Base-by-base conservation (phyloP, 2,329 filamentous ascomycete genomes). In the Phyllosticta citribraziliensis region DNA sequence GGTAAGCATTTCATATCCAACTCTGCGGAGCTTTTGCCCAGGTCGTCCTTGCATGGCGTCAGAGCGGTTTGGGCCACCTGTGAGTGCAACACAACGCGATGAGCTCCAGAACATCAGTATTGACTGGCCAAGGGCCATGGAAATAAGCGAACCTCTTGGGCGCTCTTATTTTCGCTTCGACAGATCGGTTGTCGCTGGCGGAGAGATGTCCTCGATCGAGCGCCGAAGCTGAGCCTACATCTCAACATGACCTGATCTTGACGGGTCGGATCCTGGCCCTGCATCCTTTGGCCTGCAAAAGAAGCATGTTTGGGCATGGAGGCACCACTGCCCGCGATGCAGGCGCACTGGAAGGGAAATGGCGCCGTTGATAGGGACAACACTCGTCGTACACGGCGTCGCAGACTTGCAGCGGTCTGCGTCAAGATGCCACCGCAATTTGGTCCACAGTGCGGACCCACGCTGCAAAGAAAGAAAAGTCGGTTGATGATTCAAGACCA, bases 21-120 rank as follows among this genome's bases (percentile, higher is more conserved):
- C 24, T 19, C 12, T 40, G 57, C 51, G 27, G 54, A 57, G 54
- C 47, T 57, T 47, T 47, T 47, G 40, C 40, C 40, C 19, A n/a
- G 55, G 59, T 47, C 55, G 59, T 61, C 59, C 54, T 61, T 61
- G 59, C 55, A 61, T 61, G 56, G 59, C 59, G 56, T 57, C 35
- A 53, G 59, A 57, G 53, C 58, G 56, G 56, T 57, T 52, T 57
- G 59, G 54, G 53, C 58, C 58, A 60, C 53, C 25, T 8, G 24
- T 14, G 19, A n/a, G 40, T 47, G 40, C 17, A 14, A 47, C 40
- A 47, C 40, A 47, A 19, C 12, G n/a, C 17, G 17, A 17, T n/a
- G 40, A 47, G 40, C 40, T 47, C 40, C 40, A 47, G 40, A 17
- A 19, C n/a, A n/a, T n/a, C 17, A 19, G 19, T 19, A 5, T 6